phyloP scores from a whole-genome alignment of 176 grass and related monocot species.

The Oryza meyeriana region DNA sequence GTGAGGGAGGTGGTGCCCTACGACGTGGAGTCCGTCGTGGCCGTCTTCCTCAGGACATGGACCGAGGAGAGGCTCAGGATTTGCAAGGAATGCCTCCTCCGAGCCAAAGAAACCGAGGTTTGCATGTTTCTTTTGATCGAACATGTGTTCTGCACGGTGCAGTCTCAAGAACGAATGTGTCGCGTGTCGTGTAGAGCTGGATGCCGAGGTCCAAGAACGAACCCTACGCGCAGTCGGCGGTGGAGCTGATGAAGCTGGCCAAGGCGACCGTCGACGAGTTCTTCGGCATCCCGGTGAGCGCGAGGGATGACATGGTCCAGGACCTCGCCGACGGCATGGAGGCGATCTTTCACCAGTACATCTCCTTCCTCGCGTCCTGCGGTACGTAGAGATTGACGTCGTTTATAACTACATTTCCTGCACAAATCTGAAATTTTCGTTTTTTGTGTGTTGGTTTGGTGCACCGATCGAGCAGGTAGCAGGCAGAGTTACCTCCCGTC shows the following conservation, averaged over 20 bases:
- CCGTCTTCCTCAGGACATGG: constrained; percentile 69
- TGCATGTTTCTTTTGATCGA: neutral
- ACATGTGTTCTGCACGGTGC: too few relatives aligned
- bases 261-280: constrained; percentile 80
- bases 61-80: constrained; percentile 71
- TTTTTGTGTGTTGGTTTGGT: neutral
- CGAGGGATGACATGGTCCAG: constrained; percentile 65
- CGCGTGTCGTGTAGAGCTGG: constrained; percentile 58
- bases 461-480: constrained; percentile 29
- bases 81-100: constrained; percentile 55
- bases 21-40: constrained; percentile 62
- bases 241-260: constrained; percentile 83
- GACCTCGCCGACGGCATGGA: constrained; percentile 65
- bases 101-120: constrained; percentile 89
- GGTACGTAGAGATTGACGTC: constrained; percentile 29
- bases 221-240: constrained; percentile 67
- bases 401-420: neutral
- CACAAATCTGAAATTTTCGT: neutral
- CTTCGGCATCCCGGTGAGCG: constrained; percentile 68
- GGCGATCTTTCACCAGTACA: constrained; percentile 65
- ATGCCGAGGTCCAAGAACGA: constrained; percentile 67
- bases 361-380: constrained; percentile 73
- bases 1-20: constrained; percentile 66
- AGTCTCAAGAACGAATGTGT: neutral
- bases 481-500: constrained; percentile 73